A percentile compares a stretch with the other conserved stretches of the same genome.
phyloP scores from a whole-genome alignment of 257 asterid genomes.

The Ligustrum vulgare region DNA sequence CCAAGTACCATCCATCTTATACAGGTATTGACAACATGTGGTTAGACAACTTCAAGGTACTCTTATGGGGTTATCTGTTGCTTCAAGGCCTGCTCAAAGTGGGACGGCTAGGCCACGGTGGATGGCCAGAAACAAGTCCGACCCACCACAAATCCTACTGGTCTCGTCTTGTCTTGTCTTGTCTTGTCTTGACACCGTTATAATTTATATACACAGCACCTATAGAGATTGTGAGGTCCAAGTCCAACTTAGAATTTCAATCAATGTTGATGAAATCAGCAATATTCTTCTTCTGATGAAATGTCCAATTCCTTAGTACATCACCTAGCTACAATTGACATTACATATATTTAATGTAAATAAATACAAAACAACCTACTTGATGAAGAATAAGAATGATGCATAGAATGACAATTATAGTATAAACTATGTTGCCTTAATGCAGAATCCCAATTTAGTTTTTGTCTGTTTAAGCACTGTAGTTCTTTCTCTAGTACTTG shows the following conservation, averaged over 20 bases:
- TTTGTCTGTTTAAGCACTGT: conserved; percentile 10
- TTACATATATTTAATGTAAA: not conserved
- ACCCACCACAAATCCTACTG: not conserved
- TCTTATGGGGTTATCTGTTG: not conserved
- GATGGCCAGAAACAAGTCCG: not conserved
- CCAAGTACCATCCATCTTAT: conserved; percentile 13
- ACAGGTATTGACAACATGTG: conserved; percentile 19
- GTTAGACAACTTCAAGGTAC: conserved; percentile 20
- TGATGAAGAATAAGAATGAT: conserved; percentile 27
- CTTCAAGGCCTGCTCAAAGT: conserved; percentile 25
- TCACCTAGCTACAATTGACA: conserved; percentile 5
- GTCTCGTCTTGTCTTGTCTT: too few species aligned
- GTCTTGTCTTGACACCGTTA: not conserved
- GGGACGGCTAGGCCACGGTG: not conserved
- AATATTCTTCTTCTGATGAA: conserved; percentile 14
- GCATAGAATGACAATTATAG: conserved; percentile 2
- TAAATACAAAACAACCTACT: conserved; percentile 40
- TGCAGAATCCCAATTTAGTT: conserved; percentile 11
- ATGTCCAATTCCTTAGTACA: conserved; percentile 17
- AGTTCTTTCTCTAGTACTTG: conserved; percentile 8
- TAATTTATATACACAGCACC: not conserved
- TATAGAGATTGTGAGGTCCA: not conserved
- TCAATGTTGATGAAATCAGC: conserved; percentile 15
- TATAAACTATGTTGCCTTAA: conserved; percentile 12
- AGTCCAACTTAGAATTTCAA: not conserved